phyloP scores from a whole-genome alignment of 768 basidiomycete species.

The Lentinus tigrinus region DNA sequence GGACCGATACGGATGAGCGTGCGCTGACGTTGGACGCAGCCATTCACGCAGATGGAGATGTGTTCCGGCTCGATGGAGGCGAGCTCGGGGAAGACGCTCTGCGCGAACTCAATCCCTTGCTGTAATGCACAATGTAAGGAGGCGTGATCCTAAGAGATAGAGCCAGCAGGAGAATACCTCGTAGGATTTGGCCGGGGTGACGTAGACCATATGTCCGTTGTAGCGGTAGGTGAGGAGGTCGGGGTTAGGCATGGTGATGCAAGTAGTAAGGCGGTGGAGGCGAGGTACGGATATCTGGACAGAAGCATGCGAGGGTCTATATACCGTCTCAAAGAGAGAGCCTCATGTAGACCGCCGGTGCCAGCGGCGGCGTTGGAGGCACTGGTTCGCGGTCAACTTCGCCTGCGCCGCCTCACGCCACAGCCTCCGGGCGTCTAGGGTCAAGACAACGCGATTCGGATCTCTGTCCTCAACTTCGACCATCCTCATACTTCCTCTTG shows the following conservation, averaged over 20 bases:
- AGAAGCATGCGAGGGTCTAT: too few relatives aligned
- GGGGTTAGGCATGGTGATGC: background rate
- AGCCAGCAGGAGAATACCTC: conserved; percentile 13
- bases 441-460: too few relatives aligned
- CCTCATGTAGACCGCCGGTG: too few relatives aligned
- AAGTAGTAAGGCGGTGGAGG: too few relatives aligned
- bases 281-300: too few relatives aligned
- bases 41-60: conserved; percentile 27
- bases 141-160: background rate
- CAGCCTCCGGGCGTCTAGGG: too few relatives aligned
- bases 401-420: too few relatives aligned
- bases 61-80: conserved; percentile 11
- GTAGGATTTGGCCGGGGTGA: conserved; percentile 23
- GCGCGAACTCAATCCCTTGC: conserved; percentile 23
- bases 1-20: conserved; percentile 23
- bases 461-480: too few relatives aligned
- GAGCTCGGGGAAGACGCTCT: conserved; percentile 22
- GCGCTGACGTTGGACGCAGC: conserved; percentile 12
- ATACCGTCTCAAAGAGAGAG: too few relatives aligned
- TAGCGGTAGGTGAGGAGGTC: conserved; percentile 28
- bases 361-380: too few relatives aligned
- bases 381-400: too few relatives aligned
- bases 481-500: too few relatives aligned
- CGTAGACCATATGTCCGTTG: conserved; percentile 27
- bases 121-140: conserved; percentile 1